These are phyloP conservation scores for Blastosporella zonata DNA, from an alignment of 1,284 basidiomycete species.

Conservation along the genomic window DNA sequence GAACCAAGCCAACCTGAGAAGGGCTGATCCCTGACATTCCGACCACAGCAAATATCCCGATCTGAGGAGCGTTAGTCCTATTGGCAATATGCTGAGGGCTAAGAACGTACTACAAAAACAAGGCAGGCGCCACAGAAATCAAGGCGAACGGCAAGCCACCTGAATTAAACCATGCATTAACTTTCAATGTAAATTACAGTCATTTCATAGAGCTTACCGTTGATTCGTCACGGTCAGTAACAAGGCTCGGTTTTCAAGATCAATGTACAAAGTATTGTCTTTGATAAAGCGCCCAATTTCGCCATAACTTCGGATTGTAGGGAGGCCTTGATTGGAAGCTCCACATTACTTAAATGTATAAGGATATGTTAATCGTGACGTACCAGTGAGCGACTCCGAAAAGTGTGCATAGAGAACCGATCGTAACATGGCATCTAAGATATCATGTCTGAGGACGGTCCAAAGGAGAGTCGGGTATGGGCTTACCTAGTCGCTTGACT, in stretches of 20 bases:
- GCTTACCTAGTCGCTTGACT: constrained; percentile 60
- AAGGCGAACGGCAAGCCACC: constrained; percentile 77
- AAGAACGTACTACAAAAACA: constrained; percentile 55
- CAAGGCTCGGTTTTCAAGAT: constrained; percentile 68
- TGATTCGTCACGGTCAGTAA: constrained; percentile 63
- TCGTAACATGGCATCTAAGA: constrained; percentile 60
- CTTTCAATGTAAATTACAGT: background rate
- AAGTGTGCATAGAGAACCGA: constrained; percentile 78
- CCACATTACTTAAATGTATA: background rate
- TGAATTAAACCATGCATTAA: constrained; percentile 17
- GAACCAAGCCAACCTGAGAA: constrained; percentile 67
- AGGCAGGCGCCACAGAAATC: constrained; percentile 69
- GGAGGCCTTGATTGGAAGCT: constrained; percentile 39
- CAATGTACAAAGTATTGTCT: constrained; percentile 69
- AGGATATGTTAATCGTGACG: background rate
- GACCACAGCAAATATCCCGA: constrained; percentile 48
- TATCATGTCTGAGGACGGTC: constrained; percentile 6
- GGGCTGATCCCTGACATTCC: constrained; percentile 56
- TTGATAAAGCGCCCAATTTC: constrained; percentile 59
- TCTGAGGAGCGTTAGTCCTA: constrained; percentile 27
- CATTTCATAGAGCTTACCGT: background rate
- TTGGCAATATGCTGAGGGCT: constrained; percentile 3
- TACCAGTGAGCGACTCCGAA: constrained; percentile 69
- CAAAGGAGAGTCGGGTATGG: background rate
- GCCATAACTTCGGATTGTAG: constrained; percentile 73